Percentiles rank a stretch among this genome's conserved stretches.
Evolutionary conservation across 2,329 filamentous ascomycete species (phyloP).

Genomic region (Zymoseptoria brevis): DNA sequence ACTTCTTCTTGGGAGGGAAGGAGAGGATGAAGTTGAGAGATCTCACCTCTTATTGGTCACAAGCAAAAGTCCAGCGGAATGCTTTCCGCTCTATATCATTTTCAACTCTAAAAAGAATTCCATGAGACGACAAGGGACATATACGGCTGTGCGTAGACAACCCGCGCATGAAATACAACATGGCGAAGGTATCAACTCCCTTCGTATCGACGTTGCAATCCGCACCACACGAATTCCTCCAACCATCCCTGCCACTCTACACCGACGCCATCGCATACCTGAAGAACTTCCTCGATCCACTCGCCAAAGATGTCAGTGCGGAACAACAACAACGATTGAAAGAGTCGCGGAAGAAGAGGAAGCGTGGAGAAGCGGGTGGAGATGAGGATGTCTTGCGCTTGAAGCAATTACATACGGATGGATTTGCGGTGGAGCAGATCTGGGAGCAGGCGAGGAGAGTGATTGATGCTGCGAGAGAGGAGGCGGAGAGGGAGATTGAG

Average conservation of each 20-base stretch:
- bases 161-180: background rate
- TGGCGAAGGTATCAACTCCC: conserved; percentile 12
- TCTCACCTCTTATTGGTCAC: background rate
- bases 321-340: conserved; percentile 62
- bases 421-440: conserved; percentile 80
- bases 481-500: conserved; percentile 44
- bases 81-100: no score
- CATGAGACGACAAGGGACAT: background rate
- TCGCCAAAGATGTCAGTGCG: conserved; percentile 66
- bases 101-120: no score
- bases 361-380: conserved; percentile 49
- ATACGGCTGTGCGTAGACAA: background rate
- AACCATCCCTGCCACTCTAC: conserved; percentile 59
- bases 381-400: conserved; percentile 58
- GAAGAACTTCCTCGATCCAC: conserved; percentile 71
- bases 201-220: conserved; percentile 17
- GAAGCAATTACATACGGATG: conserved; percentile 75
- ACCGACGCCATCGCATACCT: conserved; percentile 63
- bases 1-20: background rate
- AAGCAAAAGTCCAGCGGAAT: background rate
- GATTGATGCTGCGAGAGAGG: conserved; percentile 55
- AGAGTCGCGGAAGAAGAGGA: conserved; percentile 66
- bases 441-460: conserved; percentile 91
- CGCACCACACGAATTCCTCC: conserved; percentile 64
- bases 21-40: background rate